Percentiles rank a stretch among this genome's conserved stretches.
phyloP scores from a whole-genome alignment of 495 filamentous ascomycete species.

The Aspergillus mulundensis region DNA sequence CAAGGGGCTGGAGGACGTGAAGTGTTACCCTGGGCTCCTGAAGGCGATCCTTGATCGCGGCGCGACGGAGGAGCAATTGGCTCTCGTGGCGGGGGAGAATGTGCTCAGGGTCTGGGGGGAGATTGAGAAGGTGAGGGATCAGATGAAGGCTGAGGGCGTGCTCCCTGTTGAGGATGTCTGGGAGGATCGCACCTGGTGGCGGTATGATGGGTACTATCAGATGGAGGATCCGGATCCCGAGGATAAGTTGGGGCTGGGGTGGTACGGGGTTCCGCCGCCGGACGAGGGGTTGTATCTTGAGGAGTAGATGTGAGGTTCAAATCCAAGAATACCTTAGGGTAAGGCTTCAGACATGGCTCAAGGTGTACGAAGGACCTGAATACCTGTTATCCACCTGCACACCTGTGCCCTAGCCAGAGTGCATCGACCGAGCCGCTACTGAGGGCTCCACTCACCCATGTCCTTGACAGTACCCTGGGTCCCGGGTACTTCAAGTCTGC shows the following conservation, averaged over 20 bases:
- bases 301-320: background rate
- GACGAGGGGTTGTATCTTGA: background rate
- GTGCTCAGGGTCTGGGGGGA: constrained; percentile 62
- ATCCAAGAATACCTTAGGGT: no score
- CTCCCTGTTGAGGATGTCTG: background rate
- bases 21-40: constrained; percentile 68
- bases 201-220: background rate
- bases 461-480: no score
- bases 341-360: no score
- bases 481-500: no score
- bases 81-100: constrained; percentile 59
- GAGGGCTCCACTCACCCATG: no score
- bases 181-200: background rate
- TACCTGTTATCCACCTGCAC: no score
- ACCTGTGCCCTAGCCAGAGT: no score
- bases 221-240: background rate
- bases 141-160: background rate
- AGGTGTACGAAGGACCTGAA: no score
- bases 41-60: constrained; percentile 60
- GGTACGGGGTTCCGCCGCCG: background rate
- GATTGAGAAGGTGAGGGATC: constrained; percentile 36
- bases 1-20: constrained; percentile 57
- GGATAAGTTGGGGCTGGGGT: background rate
- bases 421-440: no score
- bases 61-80: constrained; percentile 53